Evolutionary conservation across 1,284 basidiomycete species (phyloP).

Genomic region (Apiotrichum porosum): DNA sequence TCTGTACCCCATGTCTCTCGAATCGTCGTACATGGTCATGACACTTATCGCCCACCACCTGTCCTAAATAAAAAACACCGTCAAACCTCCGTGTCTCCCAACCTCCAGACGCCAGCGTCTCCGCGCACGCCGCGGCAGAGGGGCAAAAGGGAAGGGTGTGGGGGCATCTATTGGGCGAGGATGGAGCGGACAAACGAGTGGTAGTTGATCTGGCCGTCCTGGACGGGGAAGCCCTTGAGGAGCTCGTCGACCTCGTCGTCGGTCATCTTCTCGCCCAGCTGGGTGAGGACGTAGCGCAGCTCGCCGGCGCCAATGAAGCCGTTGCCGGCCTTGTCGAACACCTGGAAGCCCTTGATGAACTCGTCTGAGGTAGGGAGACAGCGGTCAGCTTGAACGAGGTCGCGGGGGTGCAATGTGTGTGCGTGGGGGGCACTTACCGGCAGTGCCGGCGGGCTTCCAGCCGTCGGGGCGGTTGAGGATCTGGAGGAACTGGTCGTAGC

Average conservation of each 20-base stretch:
- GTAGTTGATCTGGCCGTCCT: conserved; percentile 96
- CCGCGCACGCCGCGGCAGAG: too few species aligned
- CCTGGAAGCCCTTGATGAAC: conserved; percentile 98
- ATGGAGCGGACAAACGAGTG: conserved; percentile 92
- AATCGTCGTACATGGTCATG: too few species aligned
- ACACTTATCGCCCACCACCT: too few species aligned
- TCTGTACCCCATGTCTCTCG: too few species aligned
- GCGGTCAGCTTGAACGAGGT: background rate
- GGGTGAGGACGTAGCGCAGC: conserved; percentile 90
- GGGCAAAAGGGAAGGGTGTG: too few species aligned
- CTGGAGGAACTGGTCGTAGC: conserved; percentile 81
- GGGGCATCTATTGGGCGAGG: conserved; percentile 71
- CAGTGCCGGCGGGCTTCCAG: conserved; percentile 91
- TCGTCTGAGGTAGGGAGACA: conserved; percentile 61
- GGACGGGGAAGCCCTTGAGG: conserved; percentile 69
- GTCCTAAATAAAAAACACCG: too few species aligned
- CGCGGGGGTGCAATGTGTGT: too few species aligned
- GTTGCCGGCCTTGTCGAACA: conserved; percentile 97
- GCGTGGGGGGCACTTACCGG: conserved; percentile 69
- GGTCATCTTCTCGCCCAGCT: conserved; percentile 93
- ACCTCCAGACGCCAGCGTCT: too few species aligned
- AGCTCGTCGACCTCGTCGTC: conserved; percentile 98
- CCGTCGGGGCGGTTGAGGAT: conserved; percentile 94
- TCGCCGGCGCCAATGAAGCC: conserved; percentile 91
- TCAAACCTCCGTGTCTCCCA: too few species aligned